Evolutionary conservation across 2,329 filamentous ascomycete species (phyloP), one percentile per base, ranked within the genome.

Genomic region (Coniella lustricola): DNA sequence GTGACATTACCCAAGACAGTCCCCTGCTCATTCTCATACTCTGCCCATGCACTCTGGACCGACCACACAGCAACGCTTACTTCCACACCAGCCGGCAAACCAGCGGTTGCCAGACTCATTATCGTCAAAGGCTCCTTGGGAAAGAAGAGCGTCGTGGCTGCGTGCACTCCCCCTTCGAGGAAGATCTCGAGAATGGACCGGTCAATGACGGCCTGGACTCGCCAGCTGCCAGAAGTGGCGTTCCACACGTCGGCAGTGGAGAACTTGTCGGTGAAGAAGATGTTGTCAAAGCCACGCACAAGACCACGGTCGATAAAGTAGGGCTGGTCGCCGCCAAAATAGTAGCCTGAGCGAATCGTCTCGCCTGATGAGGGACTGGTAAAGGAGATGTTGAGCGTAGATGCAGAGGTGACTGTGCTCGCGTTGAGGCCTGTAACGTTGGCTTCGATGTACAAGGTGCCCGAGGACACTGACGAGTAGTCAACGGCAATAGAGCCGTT

Each of bases 181-280:
- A 79, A 80, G 3, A 79, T 62, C 57, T 81, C 77, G 7, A 78
- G 62, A 21, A 81, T 72, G 12, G 67, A 72, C 4, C 75, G 64
- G 56, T 82, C 78, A 4, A 80, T 64, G 3, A 81, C 65, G 1
- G 71, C 72, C 43, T 71, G 69, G 31, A 81, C 16, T 7, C 53
- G 48, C 55, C 56, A 57, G 1, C 46, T 49, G 3, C 51, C 55
- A 1, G 53, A 39, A 7, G 44, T 49, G 2, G 53, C 48, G 33
- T 59, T 59, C 48, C 60, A 62, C 3, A 62, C 50, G 39, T 62
- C 57, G 12, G 60, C 51, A 1, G 48, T 51, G 36, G 60, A 50
- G 58, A 80, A 76, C 54, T 75, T 74, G 52, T 79, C 72, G 0
- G 73, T 78, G 59, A 79, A 79, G 62, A 74, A 76, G 1, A 70